Percentiles rank a stretch among this genome's conserved stretches.
Conservation (phyloP, 2,329 filamentous ascomycete genomes). For the Aspergillus transmontanensis region DNA sequence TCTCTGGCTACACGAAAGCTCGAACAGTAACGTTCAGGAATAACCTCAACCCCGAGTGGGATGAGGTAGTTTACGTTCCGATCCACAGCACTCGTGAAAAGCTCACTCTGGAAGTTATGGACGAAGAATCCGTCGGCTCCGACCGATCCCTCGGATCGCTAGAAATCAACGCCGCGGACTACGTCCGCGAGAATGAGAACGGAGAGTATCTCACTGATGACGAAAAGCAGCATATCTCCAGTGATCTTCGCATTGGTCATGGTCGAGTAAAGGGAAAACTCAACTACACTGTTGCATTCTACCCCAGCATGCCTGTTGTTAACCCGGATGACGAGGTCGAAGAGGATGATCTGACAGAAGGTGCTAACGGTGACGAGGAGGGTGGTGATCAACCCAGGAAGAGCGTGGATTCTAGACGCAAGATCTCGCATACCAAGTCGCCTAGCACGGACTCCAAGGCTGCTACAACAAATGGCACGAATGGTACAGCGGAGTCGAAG, state of each 20-base stretch:
- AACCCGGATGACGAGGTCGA: conserved; percentile 75
- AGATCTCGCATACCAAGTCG: conserved; percentile 30
- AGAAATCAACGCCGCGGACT: conserved; percentile 77
- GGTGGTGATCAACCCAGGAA: conserved; percentile 25
- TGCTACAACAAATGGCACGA: conserved; percentile 41
- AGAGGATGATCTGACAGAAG: conserved; percentile 51
- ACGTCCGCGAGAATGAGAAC: conserved; percentile 72
- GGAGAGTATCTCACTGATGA: conserved; percentile 83
- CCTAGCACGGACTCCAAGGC: conserved; percentile 34
- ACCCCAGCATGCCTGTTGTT: conserved; percentile 80
- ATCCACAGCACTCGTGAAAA: conserved; percentile 83
- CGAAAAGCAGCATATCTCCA: conserved; percentile 67
- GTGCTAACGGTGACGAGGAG: conserved; percentile 28
- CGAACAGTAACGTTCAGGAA: conserved; percentile 95
- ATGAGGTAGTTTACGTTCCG: conserved; percentile 92
- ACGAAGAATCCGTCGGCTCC: conserved; percentile 87
- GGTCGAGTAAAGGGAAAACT: conserved; percentile 76
- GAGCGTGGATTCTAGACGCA: conserved; percentile 34
- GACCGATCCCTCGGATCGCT: conserved; percentile 84
- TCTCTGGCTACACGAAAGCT: conserved; percentile 87
- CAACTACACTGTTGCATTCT: conserved; percentile 84
- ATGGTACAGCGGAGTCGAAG: conserved; percentile 25
- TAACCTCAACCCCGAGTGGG: conserved; percentile 92
- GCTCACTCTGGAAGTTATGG: conserved; percentile 91
- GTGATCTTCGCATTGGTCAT: conserved; percentile 71